Evolutionary conservation across 106 monocot genomes (phyloP).

Genomic region (Gastrodia elata): DNA sequence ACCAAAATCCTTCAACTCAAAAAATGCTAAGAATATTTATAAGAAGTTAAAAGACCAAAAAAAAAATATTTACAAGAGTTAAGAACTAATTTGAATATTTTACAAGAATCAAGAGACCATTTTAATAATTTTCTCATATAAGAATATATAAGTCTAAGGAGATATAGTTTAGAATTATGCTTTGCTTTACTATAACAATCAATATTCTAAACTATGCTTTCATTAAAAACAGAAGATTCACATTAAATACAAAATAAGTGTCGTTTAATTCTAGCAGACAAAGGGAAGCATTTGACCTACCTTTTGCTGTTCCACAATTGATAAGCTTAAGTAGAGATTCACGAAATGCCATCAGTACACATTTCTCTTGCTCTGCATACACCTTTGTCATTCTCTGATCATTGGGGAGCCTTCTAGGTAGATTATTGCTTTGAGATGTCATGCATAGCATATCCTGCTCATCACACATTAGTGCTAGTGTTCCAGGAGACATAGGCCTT

Average conservation of each 20-base stretch:
- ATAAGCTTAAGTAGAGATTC: conserved; percentile 73
- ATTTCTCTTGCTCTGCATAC: conserved; percentile 83
- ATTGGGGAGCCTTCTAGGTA: conserved; percentile 15
- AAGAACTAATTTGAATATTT: too few species aligned
- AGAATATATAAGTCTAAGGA: not conserved
- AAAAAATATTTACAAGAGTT: too few species aligned
- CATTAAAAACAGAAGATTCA: not conserved
- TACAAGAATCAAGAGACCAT: too few species aligned
- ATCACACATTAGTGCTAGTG: conserved; percentile 89
- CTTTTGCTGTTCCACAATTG: conserved; percentile 70
- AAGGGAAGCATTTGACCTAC: conserved; percentile 18
- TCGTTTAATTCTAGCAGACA: not conserved
- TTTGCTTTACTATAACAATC: not conserved
- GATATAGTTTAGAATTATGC: not conserved
- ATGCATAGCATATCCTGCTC: conserved; percentile 76
- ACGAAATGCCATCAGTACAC: conserved; percentile 64
- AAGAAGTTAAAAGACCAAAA: too few species aligned
- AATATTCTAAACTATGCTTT: not conserved
- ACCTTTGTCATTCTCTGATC: conserved; percentile 41
- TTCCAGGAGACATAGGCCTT: conserved; percentile 92
- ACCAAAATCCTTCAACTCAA: not conserved
- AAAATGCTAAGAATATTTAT: too few species aligned
- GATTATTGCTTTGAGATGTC: conserved; percentile 25
- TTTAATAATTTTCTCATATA: too few species aligned
- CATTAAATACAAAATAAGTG: not conserved